Evolutionary conservation across 768 basidiomycete genomes (phyloP).

Genomic region (Podaxis sp.): DNA sequence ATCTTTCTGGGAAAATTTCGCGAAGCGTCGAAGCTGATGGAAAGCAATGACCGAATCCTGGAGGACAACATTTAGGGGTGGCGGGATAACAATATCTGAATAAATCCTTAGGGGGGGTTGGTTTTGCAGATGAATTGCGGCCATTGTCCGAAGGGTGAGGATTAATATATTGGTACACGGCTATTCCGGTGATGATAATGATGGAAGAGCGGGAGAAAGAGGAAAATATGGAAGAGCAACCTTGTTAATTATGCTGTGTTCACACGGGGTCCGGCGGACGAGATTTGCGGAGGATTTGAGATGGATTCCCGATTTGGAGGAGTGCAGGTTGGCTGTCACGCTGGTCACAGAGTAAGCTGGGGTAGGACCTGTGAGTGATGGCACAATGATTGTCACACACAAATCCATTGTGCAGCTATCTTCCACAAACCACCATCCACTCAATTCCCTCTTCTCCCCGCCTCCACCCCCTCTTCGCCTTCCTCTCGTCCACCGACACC

Average conservation of each 20-base stretch:
- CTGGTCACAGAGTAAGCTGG: neutral
- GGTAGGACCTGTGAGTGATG: slow-evolving; percentile 2
- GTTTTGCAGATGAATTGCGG: no score
- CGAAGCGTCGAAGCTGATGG: neutral
- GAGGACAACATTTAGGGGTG: neutral
- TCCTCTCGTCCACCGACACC: neutral
- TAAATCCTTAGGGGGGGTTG: neutral
- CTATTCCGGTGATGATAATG: neutral
- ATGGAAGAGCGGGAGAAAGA: neutral
- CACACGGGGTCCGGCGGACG: neutral
- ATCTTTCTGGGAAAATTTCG: neutral
- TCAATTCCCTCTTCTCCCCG: slow-evolving; percentile 7
- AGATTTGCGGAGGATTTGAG: slow-evolving; percentile 10
- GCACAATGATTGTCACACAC: slow-evolving; percentile 16
- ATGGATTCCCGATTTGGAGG: slow-evolving; percentile 1
- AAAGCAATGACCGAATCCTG: neutral
- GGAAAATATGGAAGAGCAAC: neutral
- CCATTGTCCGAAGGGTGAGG: no score
- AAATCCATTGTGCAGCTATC: slow-evolving; percentile 14
- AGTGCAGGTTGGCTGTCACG: neutral
- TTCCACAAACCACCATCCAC: slow-evolving; percentile 17
- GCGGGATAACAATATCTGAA: neutral
- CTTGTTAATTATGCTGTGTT: neutral
- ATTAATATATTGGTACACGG: no score
- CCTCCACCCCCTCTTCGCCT: neutral